Conservation (phyloP, 169 alveolate species). For the Theileria sp. region DNA sequence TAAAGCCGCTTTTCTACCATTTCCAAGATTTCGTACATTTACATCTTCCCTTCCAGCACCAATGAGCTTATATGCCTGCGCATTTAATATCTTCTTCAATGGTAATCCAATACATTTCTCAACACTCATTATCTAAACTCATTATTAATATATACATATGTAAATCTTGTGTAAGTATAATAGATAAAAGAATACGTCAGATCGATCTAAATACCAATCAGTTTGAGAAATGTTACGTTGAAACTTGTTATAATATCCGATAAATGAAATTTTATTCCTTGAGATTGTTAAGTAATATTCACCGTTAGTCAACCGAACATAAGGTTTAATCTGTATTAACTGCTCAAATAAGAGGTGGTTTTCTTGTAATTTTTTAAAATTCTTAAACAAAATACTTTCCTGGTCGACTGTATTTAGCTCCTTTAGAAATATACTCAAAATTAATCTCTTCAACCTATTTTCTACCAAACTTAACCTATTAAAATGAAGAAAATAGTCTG, state of each 20-base stretch:
- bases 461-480: neutral
- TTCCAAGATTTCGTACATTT: constrained; percentile 81
- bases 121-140: constrained; percentile 8
- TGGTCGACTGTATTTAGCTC: neutral
- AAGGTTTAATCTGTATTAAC: constrained; percentile 28
- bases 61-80: constrained; percentile 33
- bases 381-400: neutral
- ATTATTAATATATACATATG: neutral
- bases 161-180: no score
- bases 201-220: constrained; percentile 29
- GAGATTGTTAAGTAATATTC: constrained; percentile 15
- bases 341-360: constrained; percentile 48
- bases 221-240: constrained; percentile 41
- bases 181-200: neutral
- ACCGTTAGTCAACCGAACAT: constrained; percentile 4
- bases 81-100: constrained; percentile 17
- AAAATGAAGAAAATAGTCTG: neutral
- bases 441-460: constrained; percentile 1
- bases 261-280: constrained; percentile 41
- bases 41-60: constrained; percentile 79
- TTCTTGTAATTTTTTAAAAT: constrained; percentile 18
- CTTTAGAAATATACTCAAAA: constrained; percentile 2
- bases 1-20: constrained; percentile 77
- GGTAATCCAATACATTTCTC: constrained; percentile 50
- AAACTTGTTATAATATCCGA: constrained; percentile 45